phyloP scores from a whole-genome alignment of 768 basidiomycete species.

The Psilocybe subaeruginosa region DNA sequence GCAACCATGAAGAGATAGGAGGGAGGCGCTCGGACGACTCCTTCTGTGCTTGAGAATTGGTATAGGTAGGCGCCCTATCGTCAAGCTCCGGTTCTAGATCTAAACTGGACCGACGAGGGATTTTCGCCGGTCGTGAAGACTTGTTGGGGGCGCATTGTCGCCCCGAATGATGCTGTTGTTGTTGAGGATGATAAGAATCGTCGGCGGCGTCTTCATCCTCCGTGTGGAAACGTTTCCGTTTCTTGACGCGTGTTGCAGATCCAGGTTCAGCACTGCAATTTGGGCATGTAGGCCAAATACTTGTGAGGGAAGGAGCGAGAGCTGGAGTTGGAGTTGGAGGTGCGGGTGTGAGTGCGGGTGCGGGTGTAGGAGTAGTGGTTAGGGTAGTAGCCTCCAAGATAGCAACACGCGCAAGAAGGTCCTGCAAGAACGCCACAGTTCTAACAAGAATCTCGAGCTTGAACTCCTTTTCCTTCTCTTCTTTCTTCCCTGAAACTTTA shows the following conservation, averaged over 20 bases:
- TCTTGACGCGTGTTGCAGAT: slow-evolving; percentile 11
- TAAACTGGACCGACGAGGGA: slow-evolving; percentile 5
- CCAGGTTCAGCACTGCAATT: slow-evolving; percentile 19
- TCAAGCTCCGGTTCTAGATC: background rate
- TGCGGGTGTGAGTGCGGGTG: background rate
- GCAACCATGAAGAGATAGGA: slow-evolving; percentile 72
- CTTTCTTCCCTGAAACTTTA: slow-evolving; percentile 46
- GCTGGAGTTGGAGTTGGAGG: background rate
- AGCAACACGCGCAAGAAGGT: slow-evolving; percentile 60
- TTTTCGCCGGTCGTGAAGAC: slow-evolving; percentile 9
- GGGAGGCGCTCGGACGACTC: slow-evolving; percentile 48
- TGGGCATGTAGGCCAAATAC: slow-evolving; percentile 22
- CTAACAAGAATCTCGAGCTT: slow-evolving; percentile 89
- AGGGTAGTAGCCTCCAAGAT: slow-evolving; percentile 33
- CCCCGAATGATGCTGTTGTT: background rate
- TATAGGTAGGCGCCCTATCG: background rate
- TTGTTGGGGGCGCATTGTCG: background rate
- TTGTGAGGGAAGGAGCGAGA: background rate
- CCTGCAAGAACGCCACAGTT: slow-evolving; percentile 79
- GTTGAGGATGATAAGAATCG: background rate
- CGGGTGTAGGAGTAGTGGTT: background rate
- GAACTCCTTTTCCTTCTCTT: slow-evolving; percentile 82
- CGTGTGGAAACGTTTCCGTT: slow-evolving; percentile 18
- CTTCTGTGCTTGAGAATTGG: background rate
- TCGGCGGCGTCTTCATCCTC: background rate